Evolutionary conservation across 108 stramenopile genomes (phyloP), one percentile per base, ranked within the genome.

Genomic region (Cyclotella choctawhatcheeana): DNA sequence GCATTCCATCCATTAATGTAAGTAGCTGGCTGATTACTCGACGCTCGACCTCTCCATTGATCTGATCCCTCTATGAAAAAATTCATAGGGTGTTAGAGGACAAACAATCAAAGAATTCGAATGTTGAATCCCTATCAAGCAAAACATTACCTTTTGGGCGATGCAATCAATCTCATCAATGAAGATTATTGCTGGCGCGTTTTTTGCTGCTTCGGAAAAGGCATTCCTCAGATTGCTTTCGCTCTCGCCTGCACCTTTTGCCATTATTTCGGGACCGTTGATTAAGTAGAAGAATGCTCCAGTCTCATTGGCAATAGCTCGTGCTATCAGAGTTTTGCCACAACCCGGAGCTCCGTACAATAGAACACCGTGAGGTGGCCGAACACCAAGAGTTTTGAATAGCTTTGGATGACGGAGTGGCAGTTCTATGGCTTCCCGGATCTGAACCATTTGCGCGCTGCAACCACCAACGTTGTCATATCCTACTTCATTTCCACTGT

Each of bases 131-230:
- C n/a, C n/a, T n/a, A n/a, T n/a, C n/a, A n/a, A n/a, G n/a, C n/a
- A n/a, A n/a, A n/a, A n/a, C n/a, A n/a, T n/a, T n/a, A n/a, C n/a
- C n/a, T n/a, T 91, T 53, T 97, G 97, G 31, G 99, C 99, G 73
- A 99, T 98, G 5, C 97, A 97, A 79, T 99, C 99, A 44, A 99
- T 79, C 69, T 99, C 99, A 72, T 99, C 99, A 79, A 99, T 97
- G 65, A 99, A 99, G 58, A 99, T 91, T 61, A 99, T 97, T 25
- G 97, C 85, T 12, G 96, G 96, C 47, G 88, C 88, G 72, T 96
- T 84, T 75, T 90, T 88, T 73, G 96, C 92, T 10, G 97, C 97
- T 73, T 93, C 92, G 82, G 93, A 92, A 66, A 96, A 96, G 44
- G 93, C 93, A 44, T 90, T 87, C 32, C 94, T 82, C 37, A 96